phyloP scores from a whole-genome alignment of 345 rosid genomes.

The Euphorbia lathyris region DNA sequence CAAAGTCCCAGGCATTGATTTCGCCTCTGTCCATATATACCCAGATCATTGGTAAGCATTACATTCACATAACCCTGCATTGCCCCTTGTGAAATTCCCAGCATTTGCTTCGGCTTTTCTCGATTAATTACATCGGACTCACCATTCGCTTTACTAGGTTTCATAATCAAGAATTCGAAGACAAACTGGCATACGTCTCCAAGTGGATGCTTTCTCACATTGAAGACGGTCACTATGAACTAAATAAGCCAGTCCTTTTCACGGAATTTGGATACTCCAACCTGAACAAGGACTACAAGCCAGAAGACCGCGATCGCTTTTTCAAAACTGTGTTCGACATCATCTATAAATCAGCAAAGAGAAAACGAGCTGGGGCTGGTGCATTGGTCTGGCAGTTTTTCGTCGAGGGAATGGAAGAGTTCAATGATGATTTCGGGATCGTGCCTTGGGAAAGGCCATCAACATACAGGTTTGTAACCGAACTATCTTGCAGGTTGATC shows the following conservation, averaged over 20 bases:
- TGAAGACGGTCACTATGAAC: constrained; percentile 76
- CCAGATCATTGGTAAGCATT: constrained; percentile 84
- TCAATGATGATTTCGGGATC: constrained; percentile 75
- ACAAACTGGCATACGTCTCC: constrained; percentile 51
- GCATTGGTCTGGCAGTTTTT: constrained; percentile 79
- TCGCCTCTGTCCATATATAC: constrained; percentile 90
- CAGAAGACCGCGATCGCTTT: constrained; percentile 54
- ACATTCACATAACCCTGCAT: not conserved
- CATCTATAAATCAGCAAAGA: constrained; percentile 63
- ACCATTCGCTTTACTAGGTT: constrained; percentile 45
- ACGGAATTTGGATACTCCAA: constrained; percentile 81
- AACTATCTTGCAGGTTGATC: constrained; percentile 70
- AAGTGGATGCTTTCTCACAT: constrained; percentile 91
- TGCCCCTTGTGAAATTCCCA: not conserved
- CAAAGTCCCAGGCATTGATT: constrained; percentile 52
- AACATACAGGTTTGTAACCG: constrained; percentile 46
- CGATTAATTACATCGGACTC: constrained; percentile 3
- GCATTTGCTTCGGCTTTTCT: not conserved
- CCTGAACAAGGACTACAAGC: constrained; percentile 63
- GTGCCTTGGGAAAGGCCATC: constrained; percentile 75
- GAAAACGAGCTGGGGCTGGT: constrained; percentile 76
- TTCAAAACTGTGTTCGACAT: constrained; percentile 54
- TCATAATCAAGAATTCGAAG: constrained; percentile 58
- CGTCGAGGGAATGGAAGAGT: constrained; percentile 79
- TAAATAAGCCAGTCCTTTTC: constrained; percentile 78